Evolutionary conservation across 805 yeast genomes (phyloP).

Genomic region (Saccharomyces jurei): DNA sequence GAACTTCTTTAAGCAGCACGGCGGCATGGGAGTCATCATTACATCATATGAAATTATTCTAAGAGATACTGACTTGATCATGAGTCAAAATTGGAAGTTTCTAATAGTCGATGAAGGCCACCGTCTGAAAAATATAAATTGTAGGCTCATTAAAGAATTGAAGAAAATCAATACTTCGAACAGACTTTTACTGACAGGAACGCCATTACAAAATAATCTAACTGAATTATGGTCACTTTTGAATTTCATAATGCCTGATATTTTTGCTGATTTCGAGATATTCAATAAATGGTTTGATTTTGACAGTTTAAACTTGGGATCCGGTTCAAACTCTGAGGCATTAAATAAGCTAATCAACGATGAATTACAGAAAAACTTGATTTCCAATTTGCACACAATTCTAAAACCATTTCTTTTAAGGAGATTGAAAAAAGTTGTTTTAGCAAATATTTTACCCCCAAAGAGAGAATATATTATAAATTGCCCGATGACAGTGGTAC

Average conservation of each 20-base stretch:
- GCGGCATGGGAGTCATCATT: conserved; percentile 46
- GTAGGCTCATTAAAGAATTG: conserved; percentile 62
- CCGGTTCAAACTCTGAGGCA: conserved; percentile 23
- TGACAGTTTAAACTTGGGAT: conserved; percentile 41
- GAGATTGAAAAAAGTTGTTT: conserved; percentile 68
- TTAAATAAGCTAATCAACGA: conserved; percentile 43
- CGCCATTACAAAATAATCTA: conserved; percentile 88
- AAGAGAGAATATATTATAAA: conserved; percentile 84
- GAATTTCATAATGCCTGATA: conserved; percentile 86
- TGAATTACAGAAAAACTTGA: conserved; percentile 51
- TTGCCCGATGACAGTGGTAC: conserved; percentile 56
- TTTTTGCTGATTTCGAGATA: conserved; percentile 79
- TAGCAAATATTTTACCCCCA: conserved; percentile 61
- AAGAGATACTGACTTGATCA: conserved; percentile 52
- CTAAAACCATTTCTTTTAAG: conserved; percentile 81
- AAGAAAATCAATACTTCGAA: conserved; percentile 61
- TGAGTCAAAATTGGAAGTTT: conserved; percentile 61
- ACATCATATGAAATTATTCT: conserved; percentile 80
- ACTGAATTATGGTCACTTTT: conserved; percentile 87
- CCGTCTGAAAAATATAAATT: conserved; percentile 75
- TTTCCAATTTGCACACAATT: conserved; percentile 76
- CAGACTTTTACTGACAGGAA: conserved; percentile 82
- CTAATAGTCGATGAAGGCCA: conserved; percentile 95
- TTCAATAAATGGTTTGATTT: conserved; percentile 95
- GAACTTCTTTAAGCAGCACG: conserved; percentile 35